Conservation (phyloP, 495 filamentous ascomycete species). For the Pyrenopolyporus hunteri region DNA sequence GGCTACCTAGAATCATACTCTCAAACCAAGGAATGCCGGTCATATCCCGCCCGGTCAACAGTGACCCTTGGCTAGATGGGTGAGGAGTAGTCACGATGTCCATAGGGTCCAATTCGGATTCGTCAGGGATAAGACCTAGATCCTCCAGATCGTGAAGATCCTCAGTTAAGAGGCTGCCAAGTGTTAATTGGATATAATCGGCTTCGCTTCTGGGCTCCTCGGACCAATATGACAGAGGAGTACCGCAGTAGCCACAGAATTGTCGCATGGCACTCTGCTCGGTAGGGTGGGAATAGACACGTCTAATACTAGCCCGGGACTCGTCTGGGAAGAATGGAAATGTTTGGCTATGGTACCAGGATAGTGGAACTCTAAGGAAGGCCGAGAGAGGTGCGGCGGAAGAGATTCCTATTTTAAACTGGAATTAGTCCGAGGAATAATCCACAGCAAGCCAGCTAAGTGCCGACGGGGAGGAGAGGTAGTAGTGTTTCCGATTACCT, state of each 20-base stretch:
- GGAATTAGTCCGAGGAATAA: conserved; percentile 2
- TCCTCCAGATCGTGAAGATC: conserved; percentile 74
- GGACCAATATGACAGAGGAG: conserved; percentile 78
- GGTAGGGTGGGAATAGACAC: conserved; percentile 67
- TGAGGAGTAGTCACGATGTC: conserved; percentile 25
- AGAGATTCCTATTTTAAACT: conserved; percentile 59
- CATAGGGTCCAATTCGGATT: conserved; percentile 47
- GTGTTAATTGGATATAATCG: conserved; percentile 74
- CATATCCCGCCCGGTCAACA: conserved; percentile 45
- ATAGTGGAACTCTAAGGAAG: conserved; percentile 80
- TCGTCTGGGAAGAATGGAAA: conserved; percentile 80
- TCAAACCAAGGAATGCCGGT: conserved; percentile 83
- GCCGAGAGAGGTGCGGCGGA: conserved; percentile 72
- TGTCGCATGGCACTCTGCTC: conserved; percentile 67
- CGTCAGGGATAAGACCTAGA: conserved; percentile 64
- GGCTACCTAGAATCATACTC: conserved; percentile 74
- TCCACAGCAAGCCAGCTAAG: neutral
- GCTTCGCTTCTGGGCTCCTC: conserved; percentile 71
- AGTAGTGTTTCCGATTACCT: too few relatives aligned
- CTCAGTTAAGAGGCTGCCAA: conserved; percentile 70
- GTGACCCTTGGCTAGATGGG: conserved; percentile 31
- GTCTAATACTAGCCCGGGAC: conserved; percentile 71
- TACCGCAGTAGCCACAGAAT: conserved; percentile 92
- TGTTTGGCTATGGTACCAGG: conserved; percentile 73
- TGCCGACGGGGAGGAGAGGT: neutral